Conservation (phyloP, 2,329 filamentous ascomycete genomes). For the Tricladium varicosporioides region DNA sequence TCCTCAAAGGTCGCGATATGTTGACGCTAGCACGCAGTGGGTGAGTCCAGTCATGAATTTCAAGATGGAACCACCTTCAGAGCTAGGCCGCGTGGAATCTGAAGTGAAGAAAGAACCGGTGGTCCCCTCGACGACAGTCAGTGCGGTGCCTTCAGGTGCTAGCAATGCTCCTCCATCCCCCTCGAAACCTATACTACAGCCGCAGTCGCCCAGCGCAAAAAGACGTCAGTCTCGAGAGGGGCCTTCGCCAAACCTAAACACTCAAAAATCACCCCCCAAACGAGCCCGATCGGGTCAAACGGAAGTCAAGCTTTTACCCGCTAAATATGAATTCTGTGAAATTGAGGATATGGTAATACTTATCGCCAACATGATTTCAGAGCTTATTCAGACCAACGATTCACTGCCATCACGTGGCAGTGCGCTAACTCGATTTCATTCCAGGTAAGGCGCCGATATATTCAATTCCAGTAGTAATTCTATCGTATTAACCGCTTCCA, state of each 20-base stretch:
- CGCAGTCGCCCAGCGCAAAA: conserved; percentile 34
- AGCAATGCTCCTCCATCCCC: conserved; percentile 6
- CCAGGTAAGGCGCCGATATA: conserved; percentile 54
- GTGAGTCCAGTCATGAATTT: conserved; percentile 23
- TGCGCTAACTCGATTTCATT: conserved; percentile 91
- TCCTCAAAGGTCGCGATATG: conserved; percentile 25
- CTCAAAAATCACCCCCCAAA: conserved; percentile 41
- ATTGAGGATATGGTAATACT: conserved; percentile 85
- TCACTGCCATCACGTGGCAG: conserved; percentile 79
- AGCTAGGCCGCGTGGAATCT: conserved; percentile 4
- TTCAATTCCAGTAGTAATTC: conserved; percentile 28
- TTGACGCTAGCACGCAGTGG: conserved; percentile 33
- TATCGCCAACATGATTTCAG: conserved; percentile 92
- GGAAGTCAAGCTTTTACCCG: conserved; percentile 61
- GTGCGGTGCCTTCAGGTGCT: neutral
- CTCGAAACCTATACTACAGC: conserved; percentile 29
- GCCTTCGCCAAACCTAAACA: conserved; percentile 6
- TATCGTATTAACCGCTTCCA: conserved; percentile 5
- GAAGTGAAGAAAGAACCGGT: neutral
- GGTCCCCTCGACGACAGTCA: neutral
- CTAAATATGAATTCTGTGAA: conserved; percentile 76
- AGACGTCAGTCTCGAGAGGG: conserved; percentile 31
- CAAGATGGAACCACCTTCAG: conserved; percentile 15
- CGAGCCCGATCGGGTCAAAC: conserved; percentile 49
- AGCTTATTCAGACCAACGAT: conserved; percentile 92